Conservation (phyloP, 2,329 filamentous ascomycete genomes). For the Aspergillus sergii region DNA sequence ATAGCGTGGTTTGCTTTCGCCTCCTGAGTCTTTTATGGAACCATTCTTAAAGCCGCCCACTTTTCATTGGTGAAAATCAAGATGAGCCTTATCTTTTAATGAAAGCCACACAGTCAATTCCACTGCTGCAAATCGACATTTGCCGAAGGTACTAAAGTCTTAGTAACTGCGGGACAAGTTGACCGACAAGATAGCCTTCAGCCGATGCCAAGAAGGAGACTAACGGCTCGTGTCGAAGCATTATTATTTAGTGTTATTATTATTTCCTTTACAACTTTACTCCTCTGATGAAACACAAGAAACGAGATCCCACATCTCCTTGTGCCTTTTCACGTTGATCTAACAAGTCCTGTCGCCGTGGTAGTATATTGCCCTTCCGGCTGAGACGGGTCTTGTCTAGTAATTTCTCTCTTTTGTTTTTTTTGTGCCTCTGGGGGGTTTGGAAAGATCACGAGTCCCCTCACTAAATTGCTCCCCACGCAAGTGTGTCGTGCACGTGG, state of each 20-base stretch:
- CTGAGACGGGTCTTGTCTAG: background rate
- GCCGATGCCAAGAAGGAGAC: slow-evolving; percentile 21
- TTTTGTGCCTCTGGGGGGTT: background rate
- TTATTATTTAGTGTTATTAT: background rate
- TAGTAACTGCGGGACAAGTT: slow-evolving; percentile 13
- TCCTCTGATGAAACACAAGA: background rate
- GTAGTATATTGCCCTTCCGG: background rate
- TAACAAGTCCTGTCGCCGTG: background rate
- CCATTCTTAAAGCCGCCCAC: background rate
- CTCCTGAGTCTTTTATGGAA: background rate
- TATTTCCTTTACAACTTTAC: slow-evolving; percentile 2
- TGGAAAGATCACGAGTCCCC: slow-evolving; percentile 7
- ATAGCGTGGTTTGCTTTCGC: background rate
- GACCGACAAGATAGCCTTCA: slow-evolving; percentile 3
- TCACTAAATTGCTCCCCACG: slow-evolving; percentile 9
- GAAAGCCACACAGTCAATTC: background rate
- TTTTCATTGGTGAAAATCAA: background rate
- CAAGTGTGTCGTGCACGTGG: slow-evolving; percentile 26
- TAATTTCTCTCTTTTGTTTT: background rate
- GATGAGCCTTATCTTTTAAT: background rate
- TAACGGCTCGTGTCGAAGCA: slow-evolving; percentile 20
- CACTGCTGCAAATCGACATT: background rate
- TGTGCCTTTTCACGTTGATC: background rate
- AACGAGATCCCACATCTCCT: background rate
- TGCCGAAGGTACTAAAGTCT: background rate